Evolutionary conservation across 805 yeast species (phyloP).

Genomic region (Kodamaea restingae): DNA sequence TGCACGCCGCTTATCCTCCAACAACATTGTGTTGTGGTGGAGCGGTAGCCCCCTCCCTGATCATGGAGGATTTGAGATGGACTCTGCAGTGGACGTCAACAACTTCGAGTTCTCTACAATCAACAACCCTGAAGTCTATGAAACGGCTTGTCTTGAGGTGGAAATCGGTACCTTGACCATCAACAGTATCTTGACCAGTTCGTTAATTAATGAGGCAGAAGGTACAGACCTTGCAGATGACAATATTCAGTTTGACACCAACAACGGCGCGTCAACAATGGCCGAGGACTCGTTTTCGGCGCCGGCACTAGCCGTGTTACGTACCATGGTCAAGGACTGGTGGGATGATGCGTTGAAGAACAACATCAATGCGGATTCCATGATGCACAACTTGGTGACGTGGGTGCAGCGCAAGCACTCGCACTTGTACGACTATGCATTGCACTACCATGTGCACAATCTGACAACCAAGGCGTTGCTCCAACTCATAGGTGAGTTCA

Average conservation of each 20-base stretch:
- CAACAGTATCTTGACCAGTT: slow-evolving; percentile 81
- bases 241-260: slow-evolving; percentile 27
- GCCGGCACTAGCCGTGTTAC: slow-evolving; percentile 65
- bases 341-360: slow-evolving; percentile 84
- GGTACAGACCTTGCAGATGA: slow-evolving; percentile 71
- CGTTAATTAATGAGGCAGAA: slow-evolving; percentile 81
- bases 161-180: slow-evolving; percentile 75
- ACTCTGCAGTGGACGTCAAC: slow-evolving; percentile 53
- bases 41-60: slow-evolving; percentile 76
- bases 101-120: slow-evolving; percentile 63
- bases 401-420: slow-evolving; percentile 86
- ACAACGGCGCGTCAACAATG: slow-evolving; percentile 47
- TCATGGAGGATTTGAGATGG: slow-evolving; percentile 76
- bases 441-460: slow-evolving; percentile 85
- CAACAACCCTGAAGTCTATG: slow-evolving; percentile 75
- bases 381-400: slow-evolving; percentile 73
- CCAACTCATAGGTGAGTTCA: slow-evolving; percentile 77
- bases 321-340: slow-evolving; percentile 79
- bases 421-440: slow-evolving; percentile 65
- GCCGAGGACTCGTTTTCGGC: slow-evolving; percentile 82
- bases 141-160: slow-evolving; percentile 72
- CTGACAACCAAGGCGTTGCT: slow-evolving; percentile 76
- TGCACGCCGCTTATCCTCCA: slow-evolving; percentile 67
- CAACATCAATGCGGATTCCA: slow-evolving; percentile 70
- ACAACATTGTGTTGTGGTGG: slow-evolving; percentile 89